These are phyloP conservation scores for Paraphoma sp. DNA, from an alignment of 2,329 filamentous ascomycete genomes.

Conservation along the genomic window DNA sequence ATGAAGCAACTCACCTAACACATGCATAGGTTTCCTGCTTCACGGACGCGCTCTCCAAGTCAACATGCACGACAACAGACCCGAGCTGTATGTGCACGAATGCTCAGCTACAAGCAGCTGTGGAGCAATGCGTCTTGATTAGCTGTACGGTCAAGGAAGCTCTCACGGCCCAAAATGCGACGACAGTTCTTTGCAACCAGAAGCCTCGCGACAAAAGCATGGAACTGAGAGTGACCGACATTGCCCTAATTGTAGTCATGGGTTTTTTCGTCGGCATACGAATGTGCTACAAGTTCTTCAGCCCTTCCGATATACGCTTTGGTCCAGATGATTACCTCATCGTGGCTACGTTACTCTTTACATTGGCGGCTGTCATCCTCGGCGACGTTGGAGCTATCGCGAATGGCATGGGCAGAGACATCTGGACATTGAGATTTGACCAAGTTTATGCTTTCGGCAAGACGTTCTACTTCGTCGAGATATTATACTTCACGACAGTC, in stretches of 20 bases:
- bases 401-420: slow-evolving; percentile 55
- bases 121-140: neutral
- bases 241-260: neutral
- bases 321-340: neutral
- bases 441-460: slow-evolving; percentile 53
- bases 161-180: neutral
- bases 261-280: neutral
- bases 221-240: neutral
- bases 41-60: neutral
- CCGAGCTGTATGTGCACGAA: neutral
- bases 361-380: neutral
- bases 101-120: neutral
- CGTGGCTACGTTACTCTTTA: neutral
- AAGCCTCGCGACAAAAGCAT: neutral
- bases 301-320: neutral
- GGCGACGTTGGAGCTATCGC: neutral
- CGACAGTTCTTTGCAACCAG: neutral
- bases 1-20: neutral
- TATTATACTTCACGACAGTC: slow-evolving; percentile 31
- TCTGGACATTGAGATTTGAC: slow-evolving; percentile 54
- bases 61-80: neutral
- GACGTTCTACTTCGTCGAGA: slow-evolving; percentile 31
- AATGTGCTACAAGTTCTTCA: neutral
- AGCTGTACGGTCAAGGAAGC: neutral
- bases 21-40: neutral